Evolutionary conservation across 495 filamentous ascomycete species (phyloP), one percentile per base, ranked within the genome.

Genomic region (Penicillium coprophilum): DNA sequence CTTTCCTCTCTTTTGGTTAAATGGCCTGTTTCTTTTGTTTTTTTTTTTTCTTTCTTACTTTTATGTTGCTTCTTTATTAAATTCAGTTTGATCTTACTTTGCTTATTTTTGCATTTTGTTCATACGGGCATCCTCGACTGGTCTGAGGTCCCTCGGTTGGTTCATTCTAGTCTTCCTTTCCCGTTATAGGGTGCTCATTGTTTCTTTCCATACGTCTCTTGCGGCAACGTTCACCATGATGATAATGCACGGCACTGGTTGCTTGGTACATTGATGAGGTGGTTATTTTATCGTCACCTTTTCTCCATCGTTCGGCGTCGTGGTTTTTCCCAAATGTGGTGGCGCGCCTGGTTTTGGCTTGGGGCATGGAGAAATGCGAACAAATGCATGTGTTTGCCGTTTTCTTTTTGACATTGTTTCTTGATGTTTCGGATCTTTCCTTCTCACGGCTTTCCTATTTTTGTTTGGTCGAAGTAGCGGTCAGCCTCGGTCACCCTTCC

Each of bases 221-320:
- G 30, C 41, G 52, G 41, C 47, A 56, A 43, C 36, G 24, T 21
- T 56, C 28, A 56, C 46, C 38, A 56, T 57, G 55, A 54, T 53
- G 50, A 53, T 52, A 61, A 64, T 62, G 56, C 64, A 53, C 53
- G 32, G 61, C 53, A 55, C 59, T 50, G 55, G 55, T 40, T 50
- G 59, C 55, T 61, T 28, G 55, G 57, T 60, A 57, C 54, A 61
- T 53, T 58, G 49, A 63, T 31, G 50, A 57, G 43, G 60, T 44
- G 43, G 31, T 53, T 21, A 32, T 55, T 61, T 48, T 19, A 38
- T 27, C 13, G 24, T 44, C 21, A 20, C 28, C 46, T 55, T 46
- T 45, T 56, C 60, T 63, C 59, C 65, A 68, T 68, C 59, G 51
- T 62, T 65, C 50, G 65, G 65, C 64, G 65, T 67, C 59, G 46